Base-by-base conservation (phyloP, 371 early-diverging fungal species). In the Chytridium lagenaria region DNA sequence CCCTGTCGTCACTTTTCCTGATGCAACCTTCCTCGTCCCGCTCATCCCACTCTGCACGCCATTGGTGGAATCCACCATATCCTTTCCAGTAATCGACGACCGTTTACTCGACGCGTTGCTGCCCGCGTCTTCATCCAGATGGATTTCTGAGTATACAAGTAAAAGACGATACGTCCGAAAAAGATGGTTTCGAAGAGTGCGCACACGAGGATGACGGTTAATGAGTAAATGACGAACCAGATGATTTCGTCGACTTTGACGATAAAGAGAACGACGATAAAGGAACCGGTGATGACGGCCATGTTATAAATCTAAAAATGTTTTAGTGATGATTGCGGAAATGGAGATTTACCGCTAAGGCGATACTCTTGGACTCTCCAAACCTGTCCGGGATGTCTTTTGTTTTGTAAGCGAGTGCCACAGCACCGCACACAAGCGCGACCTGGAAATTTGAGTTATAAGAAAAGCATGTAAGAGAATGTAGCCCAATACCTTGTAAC, bases 191-290 rank as follows among this genome's bases (percentile, higher is more conserved):
- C 55, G 10, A 55, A 16, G 19, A 55, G 16, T 7, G 55, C 55
- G 55, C 55, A 7, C 23, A 55, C 55, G 16, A 55, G 26, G 26
- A 55, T 16, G 30, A 55, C 55, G 55, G 55, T 55, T 5, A 55
- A 10, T 10, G 55, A 55, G 55, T 55, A 55, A 26, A 55, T 55
- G 55, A 55, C 30, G 55, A 55, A 55, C 55, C 55, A 55, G 26
- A 55, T 16, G 55, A 28, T 55, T 55, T 55, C 55, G 26, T 55
- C 55, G 55, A 55, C 55, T 55, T 55, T 55, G 55, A 55, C 55
- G 26, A 55, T 55, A 26, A 55, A 55, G 55, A 55, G 55, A 55
- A 55, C 55, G 23, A 55, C 55, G 55, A 55, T 55, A 26, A 55
- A 55, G 26, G 55, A 55, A 5, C 16, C 55, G 10, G 23, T 16